Conservation (phyloP, 306 rosid species). For the Chamaecrista fasciculata region DNA sequence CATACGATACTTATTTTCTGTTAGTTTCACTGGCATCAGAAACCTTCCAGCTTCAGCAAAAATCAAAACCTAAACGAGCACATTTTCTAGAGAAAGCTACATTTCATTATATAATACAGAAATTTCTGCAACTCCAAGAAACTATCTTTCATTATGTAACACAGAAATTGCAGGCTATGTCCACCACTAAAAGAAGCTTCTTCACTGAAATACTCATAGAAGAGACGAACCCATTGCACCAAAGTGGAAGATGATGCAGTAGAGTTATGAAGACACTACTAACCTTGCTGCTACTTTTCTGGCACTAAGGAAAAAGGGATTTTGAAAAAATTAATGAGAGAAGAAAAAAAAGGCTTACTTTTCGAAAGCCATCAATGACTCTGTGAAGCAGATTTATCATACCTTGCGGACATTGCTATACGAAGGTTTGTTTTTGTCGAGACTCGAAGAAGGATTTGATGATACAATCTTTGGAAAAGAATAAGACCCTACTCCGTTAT, state of each 20-base stretch:
- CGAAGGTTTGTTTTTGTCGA: not conserved
- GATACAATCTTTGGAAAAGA: not conserved
- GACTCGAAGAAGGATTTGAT: not conserved
- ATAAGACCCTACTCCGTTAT: not conserved
- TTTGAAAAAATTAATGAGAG: too few species aligned
- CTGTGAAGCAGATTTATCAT: slow-evolving; percentile 18
- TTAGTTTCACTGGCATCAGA: slow-evolving; percentile 1
- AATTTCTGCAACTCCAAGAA: slow-evolving; percentile 5
- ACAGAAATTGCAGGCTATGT: not conserved
- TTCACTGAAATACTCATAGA: not conserved
- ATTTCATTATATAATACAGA: too few species aligned
- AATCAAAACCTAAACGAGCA: not conserved
- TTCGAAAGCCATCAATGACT: not conserved
- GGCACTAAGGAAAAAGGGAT: not conserved
- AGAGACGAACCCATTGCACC: not conserved
- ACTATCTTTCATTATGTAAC: not conserved
- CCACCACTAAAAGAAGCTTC: slow-evolving; percentile 27
- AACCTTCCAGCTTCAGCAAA: slow-evolving; percentile 9
- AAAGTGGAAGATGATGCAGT: not conserved
- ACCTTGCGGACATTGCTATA: not conserved
- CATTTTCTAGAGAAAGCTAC: not conserved
- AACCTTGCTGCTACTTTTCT: not conserved
- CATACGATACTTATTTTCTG: not conserved
- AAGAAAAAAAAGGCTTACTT: not conserved
- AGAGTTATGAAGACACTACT: not conserved